A percentile compares a stretch with the other conserved stretches of the same genome.
These are phyloP conservation scores for Aureobasidium melanogenum DNA, from an alignment of 2,329 filamentous ascomycete species.

Conservation along the genomic window DNA sequence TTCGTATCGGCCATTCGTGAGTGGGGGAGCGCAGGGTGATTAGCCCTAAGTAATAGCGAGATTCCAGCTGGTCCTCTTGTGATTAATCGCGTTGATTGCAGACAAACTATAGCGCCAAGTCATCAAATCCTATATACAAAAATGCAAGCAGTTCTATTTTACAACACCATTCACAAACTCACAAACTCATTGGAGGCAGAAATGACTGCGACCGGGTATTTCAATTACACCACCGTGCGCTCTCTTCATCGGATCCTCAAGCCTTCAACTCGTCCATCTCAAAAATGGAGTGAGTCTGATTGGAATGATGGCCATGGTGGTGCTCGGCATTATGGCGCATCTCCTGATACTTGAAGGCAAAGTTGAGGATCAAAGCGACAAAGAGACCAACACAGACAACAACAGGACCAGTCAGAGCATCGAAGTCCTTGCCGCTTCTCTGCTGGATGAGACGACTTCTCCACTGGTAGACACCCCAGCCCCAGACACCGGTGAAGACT, in stretches of 20 bases:
- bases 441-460: conserved; percentile 71
- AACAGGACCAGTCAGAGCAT: conserved; percentile 77
- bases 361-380: conserved; percentile 73
- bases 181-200: background rate
- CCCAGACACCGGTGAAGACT: conserved; percentile 77
- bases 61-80: background rate
- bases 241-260: background rate
- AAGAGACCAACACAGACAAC: conserved; percentile 74
- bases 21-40: too few relatives aligned
- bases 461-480: conserved; percentile 71
- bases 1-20: background rate
- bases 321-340: background rate
- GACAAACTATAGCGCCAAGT: background rate
- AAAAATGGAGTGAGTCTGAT: background rate
- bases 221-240: background rate
- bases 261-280: conserved; percentile 1
- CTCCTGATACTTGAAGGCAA: conserved; percentile 58
- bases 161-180: background rate
- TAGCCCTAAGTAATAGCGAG: too few relatives aligned
- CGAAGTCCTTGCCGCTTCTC: conserved; percentile 85
- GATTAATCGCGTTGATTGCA: background rate
- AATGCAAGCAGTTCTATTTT: background rate
- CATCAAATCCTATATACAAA: background rate
- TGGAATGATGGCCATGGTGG: background rate
- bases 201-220: background rate